Base-by-base conservation (phyloP, 2,329 filamentous ascomycete species). In the Leptoxyphium fumago region DNA sequence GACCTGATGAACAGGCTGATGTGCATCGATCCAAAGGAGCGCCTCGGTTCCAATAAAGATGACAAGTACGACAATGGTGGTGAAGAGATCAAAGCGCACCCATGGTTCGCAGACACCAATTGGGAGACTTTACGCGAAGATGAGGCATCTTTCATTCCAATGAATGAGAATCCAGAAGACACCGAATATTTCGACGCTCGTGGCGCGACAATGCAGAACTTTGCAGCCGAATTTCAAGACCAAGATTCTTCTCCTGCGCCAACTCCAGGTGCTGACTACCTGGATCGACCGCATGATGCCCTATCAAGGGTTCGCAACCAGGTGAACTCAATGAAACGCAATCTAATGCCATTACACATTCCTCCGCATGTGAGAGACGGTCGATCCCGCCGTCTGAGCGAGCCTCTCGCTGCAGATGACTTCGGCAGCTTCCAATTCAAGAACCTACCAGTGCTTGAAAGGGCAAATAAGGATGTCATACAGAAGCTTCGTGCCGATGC, bases 381-480 rank as follows among this genome's bases (percentile, higher is more conserved):
- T 43, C 85, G 94, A 57, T 88, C 78, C 53, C 77, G 91, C 50
- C 75, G 91, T 53, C 71, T 96, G 34, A 96, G 89, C 61, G 91
- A 98, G 62, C 91, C 91, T 1, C 79, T 89, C 13, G 75, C 78
- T 29, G 74, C 81, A 1, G 91, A 98, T 61, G 93, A 98, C 60
- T 98, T 98, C 69, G 91, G 91, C 29, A 87, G 78, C 49, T 98
- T 98, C 63, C 78, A 86, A 34, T 98, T 94, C 72, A 98, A 98
- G 67, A 98, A 98, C 55, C 68, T 98, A 41, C 88, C 89, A 0
- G 89, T 96, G 15, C 72, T 98, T 14, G 91, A 96, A 56, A 96
- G 95, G 63, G 91, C 91, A 44, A 98, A 98, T 65, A 98, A 98
- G 61, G 91, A 98, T 56, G 87, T 96, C 28, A 94, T 98, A 29